Percentiles rank a stretch among this genome's conserved stretches.
These are phyloP conservation scores for maize (Zea mays) DNA, from an alignment of 176 grass and related monocot species.

Conservation along the genomic window Zm-B73-REFERENCE-NAM-5.0 NC_050100.1:169576501-169577000, in stretches of 20 bases:
- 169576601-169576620: conserved; percentile 32
- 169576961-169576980: conserved; percentile 99
- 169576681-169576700: conserved; percentile 91
- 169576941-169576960: conserved; percentile 94
- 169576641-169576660: conserved; percentile 97
- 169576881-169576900: conserved; percentile 97
- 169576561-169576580: conserved; percentile 9
- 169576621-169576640: conserved; percentile 96
- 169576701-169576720: conserved; percentile 87
- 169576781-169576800: conserved; percentile 71
- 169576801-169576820: conserved; percentile 28
- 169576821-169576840: conserved; percentile 20
- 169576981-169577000: not conserved
- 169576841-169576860: conserved; percentile 41
- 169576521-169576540: conserved; percentile 13
- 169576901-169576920: conserved; percentile 90
- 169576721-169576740: conserved; percentile 76
- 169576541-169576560: not conserved
- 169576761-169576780: conserved; percentile 87
- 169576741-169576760: conserved; percentile 65
- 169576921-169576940: conserved; percentile 89
- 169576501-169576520: conserved; percentile 24
- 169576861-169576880: conserved; percentile 99
- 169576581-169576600: conserved; percentile 34
- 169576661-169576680: conserved; percentile 93